Base-by-base conservation (phyloP, 2,329 filamentous ascomycete species). In the Aureobasidium vineae region DNA sequence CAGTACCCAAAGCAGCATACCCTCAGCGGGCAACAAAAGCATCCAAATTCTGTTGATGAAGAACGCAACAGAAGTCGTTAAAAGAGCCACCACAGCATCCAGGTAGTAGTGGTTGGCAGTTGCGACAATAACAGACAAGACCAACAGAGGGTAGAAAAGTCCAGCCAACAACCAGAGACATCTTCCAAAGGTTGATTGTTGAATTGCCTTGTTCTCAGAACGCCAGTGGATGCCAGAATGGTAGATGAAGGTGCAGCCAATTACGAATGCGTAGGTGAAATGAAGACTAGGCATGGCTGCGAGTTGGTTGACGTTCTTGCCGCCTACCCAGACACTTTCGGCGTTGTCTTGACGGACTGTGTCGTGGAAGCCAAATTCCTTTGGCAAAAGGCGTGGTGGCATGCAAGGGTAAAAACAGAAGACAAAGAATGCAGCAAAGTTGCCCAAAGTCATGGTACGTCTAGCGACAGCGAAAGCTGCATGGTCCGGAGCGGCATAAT, bases 51-150 rank as follows among this genome's bases (percentile, higher is more conserved):
- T 77, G 72, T 86, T 85, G 69, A 77, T 77, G 5, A 77, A 54
- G 69, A 83, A 84, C 2, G 80, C 79, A 15, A 84, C 56, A 5
- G 77, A 74, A 3, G 83, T 82, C 23, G 81, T 82, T 66, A 79
- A 75, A 1, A 79, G 80, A 15, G 83, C 83, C 6, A 83, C 79
- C 19, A 81, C 71, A 0, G 83, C 83, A 71, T 85, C 84, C 66
- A 85, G 77, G 76, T 80, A 85, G 74, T 85, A 89, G 72, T 85
- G 86, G 71, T 88, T 88, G 40, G 85, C 86, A 0, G 85, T 88
- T 19, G 85, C 82, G 33, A 88, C 82, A 67, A 88, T 88, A 36
- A 82, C 80, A 4, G 77, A 73, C 11, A 77, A 77, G 65, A 82
- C 80, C 28, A 83, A 75, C 1, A 77, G 73, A 5, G 77, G 78